Conservation (phyloP, 2,329 filamentous ascomycete species). For the Apiospora koreana region DNA sequence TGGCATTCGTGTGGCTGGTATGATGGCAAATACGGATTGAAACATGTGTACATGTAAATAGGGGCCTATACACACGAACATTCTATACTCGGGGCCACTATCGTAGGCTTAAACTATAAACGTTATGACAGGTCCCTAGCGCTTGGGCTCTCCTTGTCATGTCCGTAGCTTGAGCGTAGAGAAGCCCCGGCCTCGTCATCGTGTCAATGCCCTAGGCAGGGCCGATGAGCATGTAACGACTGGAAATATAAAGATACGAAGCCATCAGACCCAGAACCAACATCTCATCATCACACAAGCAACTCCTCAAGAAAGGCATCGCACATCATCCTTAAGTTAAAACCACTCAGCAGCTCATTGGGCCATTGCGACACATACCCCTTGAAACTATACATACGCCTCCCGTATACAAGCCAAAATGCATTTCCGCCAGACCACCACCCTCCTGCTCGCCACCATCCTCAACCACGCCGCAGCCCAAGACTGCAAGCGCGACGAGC, state of each 20-base stretch:
- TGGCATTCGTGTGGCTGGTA: too few species aligned
- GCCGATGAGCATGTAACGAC: background rate
- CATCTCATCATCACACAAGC: background rate
- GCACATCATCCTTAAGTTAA: background rate
- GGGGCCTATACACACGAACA: background rate
- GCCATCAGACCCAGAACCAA: background rate
- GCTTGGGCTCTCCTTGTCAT: background rate
- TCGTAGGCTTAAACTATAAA: background rate
- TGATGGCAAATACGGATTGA: too few species aligned
- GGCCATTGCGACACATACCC: background rate
- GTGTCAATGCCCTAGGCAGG: background rate
- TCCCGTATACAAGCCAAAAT: background rate
- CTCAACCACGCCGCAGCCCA: background rate
- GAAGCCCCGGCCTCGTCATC: background rate
- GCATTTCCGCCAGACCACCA: background rate
- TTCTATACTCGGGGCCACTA: background rate
- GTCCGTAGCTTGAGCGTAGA: background rate
- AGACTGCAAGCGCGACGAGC: background rate
- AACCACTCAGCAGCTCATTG: background rate
- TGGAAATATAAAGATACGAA: background rate
- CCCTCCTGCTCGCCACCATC: background rate
- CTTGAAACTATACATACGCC: background rate
- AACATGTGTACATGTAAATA: background rate
- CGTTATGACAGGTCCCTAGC: background rate
- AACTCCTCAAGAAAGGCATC: background rate